A percentile compares a stretch with the other conserved stretches of the same genome.
Conservation (phyloP, 2,329 filamentous ascomycete species). For the Pseudogymnoascus sp. region DNA sequence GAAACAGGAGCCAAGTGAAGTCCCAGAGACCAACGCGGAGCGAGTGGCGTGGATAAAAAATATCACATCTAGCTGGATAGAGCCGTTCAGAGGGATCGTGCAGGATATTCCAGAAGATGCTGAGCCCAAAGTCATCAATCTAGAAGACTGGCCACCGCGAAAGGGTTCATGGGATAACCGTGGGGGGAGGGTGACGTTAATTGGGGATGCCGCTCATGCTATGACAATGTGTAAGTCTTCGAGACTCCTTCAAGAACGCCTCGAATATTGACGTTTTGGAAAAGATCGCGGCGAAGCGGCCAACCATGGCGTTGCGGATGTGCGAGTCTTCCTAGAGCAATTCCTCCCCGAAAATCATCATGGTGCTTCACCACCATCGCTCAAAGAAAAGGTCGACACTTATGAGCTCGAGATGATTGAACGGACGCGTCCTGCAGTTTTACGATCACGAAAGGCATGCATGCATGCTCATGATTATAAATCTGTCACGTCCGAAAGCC, state of each 20-base stretch:
- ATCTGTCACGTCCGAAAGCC: constrained; percentile 16
- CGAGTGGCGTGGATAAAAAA: constrained; percentile 29
- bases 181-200: constrained; percentile 31
- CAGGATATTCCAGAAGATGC: constrained; percentile 29
- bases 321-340: constrained; percentile 35
- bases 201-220: constrained; percentile 40
- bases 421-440: constrained; percentile 38
- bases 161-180: constrained; percentile 23
- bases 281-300: constrained; percentile 35
- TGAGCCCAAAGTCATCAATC: constrained; percentile 28
- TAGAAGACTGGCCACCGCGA: constrained; percentile 32
- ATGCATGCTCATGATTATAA: constrained; percentile 45
- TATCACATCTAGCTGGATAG: constrained; percentile 29
- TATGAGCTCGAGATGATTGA: constrained; percentile 39
- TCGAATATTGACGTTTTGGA: background rate
- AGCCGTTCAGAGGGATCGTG: constrained; percentile 29
- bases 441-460: constrained; percentile 44
- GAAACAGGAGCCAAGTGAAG: constrained; percentile 23
- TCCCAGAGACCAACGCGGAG: constrained; percentile 28
- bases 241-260: constrained; percentile 22
- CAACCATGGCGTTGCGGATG: constrained; percentile 36
- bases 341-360: constrained; percentile 28
- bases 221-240: constrained; percentile 41
- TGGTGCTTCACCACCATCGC: constrained; percentile 33
- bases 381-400: constrained; percentile 43